Conservation (phyloP, 495 filamentous ascomycete species). For the Bryoglossum gracile region DNA sequence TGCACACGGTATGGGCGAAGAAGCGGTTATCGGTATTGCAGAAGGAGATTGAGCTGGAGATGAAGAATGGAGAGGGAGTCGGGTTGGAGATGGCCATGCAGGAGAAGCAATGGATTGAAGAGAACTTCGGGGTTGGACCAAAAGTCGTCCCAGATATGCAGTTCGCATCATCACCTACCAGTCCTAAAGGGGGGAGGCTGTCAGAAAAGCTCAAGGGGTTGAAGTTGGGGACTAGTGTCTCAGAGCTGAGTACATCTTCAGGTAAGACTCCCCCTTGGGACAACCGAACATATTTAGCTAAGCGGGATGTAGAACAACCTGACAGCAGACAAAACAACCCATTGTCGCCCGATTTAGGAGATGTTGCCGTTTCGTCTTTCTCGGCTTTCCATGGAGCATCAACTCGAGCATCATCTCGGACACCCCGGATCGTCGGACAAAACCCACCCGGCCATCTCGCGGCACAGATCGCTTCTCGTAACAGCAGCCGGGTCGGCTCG, state of each 20-base stretch:
- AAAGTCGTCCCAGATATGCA: constrained; percentile 23
- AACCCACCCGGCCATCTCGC: constrained; percentile 38
- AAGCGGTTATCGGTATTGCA: constrained; percentile 63
- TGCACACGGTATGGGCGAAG: constrained; percentile 80
- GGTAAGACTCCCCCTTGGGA: constrained; percentile 5
- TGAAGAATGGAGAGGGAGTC: constrained; percentile 66
- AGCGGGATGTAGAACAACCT: neutral
- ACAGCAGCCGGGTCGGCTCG: constrained; percentile 28
- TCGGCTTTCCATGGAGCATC: constrained; percentile 43
- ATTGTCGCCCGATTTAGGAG: constrained; percentile 53
- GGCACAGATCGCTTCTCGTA: constrained; percentile 28
- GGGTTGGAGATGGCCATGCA: constrained; percentile 72
- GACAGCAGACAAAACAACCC: constrained; percentile 29
- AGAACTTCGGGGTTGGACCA: constrained; percentile 59
- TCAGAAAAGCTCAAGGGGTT: constrained; percentile 70
- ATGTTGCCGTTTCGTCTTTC: constrained; percentile 61
- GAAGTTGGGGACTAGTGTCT: constrained; percentile 63
- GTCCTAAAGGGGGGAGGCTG: constrained; percentile 56
- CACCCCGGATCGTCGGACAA: constrained; percentile 33
- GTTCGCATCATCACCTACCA: constrained; percentile 24
- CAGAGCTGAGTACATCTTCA: constrained; percentile 38
- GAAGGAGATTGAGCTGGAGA: constrained; percentile 60
- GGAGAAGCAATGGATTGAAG: constrained; percentile 75
- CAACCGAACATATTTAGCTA: neutral
- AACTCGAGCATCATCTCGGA: constrained; percentile 23